phyloP scores from a whole-genome alignment of 2,329 filamentous ascomycete species.

The Trichoderma asperellum region DNA sequence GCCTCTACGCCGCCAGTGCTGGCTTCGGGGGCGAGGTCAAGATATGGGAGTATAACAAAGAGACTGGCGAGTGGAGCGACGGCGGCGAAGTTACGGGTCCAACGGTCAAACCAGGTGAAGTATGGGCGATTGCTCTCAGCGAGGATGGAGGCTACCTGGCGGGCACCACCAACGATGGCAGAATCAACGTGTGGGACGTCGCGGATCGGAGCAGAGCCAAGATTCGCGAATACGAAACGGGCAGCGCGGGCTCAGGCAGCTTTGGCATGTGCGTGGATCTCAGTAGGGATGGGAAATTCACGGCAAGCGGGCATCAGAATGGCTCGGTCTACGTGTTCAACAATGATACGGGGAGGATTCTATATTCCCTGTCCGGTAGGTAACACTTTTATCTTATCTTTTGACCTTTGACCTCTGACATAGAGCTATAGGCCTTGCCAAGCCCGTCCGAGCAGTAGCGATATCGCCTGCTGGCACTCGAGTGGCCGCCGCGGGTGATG shows the following conservation, averaged over 20 bases:
- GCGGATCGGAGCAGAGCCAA: conserved; percentile 60
- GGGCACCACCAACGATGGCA: conserved; percentile 84
- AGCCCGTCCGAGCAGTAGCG: conserved; percentile 80
- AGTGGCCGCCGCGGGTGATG: conserved; percentile 88
- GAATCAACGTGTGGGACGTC: conserved; percentile 86
- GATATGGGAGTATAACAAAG: conserved; percentile 71
- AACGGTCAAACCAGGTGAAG: conserved; percentile 66
- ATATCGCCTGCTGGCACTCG: conserved; percentile 87
- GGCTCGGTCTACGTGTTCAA: conserved; percentile 94
- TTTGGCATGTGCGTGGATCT: conserved; percentile 90
- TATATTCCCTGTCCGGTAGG: conserved; percentile 81
- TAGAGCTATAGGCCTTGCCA: conserved; percentile 69
- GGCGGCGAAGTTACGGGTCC: conserved; percentile 48
- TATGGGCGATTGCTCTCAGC: conserved; percentile 88
- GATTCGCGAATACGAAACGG: conserved; percentile 83
- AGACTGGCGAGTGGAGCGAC: conserved; percentile 57
- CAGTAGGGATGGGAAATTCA: conserved; percentile 77
- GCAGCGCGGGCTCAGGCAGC: conserved; percentile 70
- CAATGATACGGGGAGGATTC: conserved; percentile 82
- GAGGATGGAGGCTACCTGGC: conserved; percentile 82
- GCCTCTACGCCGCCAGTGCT: conserved; percentile 74
- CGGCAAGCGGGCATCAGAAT: conserved; percentile 90
- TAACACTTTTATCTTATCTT: neutral
- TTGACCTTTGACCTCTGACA: conserved; percentile 26
- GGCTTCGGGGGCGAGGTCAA: conserved; percentile 90